Conservation (phyloP, 768 basidiomycete species). For the Imleria badia region DNA sequence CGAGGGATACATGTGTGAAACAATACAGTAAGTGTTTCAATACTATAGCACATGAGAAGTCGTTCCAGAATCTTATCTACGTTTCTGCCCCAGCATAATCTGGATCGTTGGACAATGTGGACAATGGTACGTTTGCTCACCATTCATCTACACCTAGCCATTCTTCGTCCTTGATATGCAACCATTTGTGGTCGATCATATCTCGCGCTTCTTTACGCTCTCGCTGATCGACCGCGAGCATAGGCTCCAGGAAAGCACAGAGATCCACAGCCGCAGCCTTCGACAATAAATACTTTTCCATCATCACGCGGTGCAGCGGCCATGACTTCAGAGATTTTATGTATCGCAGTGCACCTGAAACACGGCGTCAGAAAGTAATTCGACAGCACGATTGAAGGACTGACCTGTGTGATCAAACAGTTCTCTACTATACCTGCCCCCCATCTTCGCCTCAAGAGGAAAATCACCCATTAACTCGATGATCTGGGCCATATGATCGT, state of each 20-base stretch:
- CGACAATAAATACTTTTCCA: conserved; percentile 81
- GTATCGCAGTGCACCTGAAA: conserved; percentile 63
- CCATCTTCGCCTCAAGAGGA: conserved; percentile 69
- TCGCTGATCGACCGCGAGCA: conserved; percentile 71
- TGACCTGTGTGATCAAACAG: conserved; percentile 74
- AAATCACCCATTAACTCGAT: conserved; percentile 88
- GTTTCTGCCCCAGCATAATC: conserved; percentile 1
- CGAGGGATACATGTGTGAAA: conserved; percentile 2
- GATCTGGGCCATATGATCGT: conserved; percentile 95
- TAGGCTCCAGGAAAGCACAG: conserved; percentile 70
- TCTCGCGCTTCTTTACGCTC: conserved; percentile 70
- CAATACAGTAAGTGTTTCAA: not conserved
- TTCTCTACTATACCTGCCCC: conserved; percentile 82
- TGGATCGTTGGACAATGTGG: not conserved
- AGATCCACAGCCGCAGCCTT: conserved; percentile 55
- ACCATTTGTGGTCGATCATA: conserved; percentile 75
- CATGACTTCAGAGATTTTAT: conserved; percentile 75
- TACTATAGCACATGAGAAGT: conserved; percentile 3
- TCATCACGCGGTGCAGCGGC: conserved; percentile 82
- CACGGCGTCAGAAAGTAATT: conserved; percentile 1
- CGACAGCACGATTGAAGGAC: conserved; percentile 20
- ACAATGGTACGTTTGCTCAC: conserved; percentile 18
- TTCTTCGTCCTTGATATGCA: conserved; percentile 41
- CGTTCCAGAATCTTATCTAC: conserved; percentile 10
- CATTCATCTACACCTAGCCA: conserved; percentile 30